Evolutionary conservation across 2,329 filamentous ascomycete genomes (phyloP), one percentile per base, ranked within the genome.

Genomic region (Alternaria ventricosa): DNA sequence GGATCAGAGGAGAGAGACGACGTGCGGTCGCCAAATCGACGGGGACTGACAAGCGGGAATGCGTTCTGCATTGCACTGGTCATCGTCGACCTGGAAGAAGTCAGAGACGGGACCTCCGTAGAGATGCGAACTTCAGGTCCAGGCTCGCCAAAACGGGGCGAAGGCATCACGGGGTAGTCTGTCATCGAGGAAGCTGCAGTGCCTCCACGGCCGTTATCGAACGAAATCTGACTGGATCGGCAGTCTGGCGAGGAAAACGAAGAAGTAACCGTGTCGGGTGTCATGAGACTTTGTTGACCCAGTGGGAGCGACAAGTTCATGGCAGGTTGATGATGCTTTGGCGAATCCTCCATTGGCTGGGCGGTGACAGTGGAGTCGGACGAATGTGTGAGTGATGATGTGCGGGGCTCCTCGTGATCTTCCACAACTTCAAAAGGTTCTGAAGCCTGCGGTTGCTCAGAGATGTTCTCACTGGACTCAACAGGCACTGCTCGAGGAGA

Each of bases 1-100:
- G 77, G 75, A 51, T 76, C 75, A n/a, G 82, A 83, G 23, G 75
- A 79, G 5, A 83, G 67, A 3, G 82, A 83, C 5, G 80, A 71
- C 4, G 79, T 81, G 43, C 78, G 79, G 33, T 82, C 77, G 46
- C 78, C 79, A 55, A 71, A 73, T 50, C 84, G 84, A 8, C 84
- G 83, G 61, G 80, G 78, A 63, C 78, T 74, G 22, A 67, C 66
- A 61, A 80, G 61, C 57, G 83, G 72, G 53, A 75, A 80, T 47
- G 85, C 85, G 36, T 82, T 82, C 71, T 90, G 92, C 69, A 92
- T 89, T 49, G 88, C 87, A 7, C 90, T 87, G 18, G 84, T 91
- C 87, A 90, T 92, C 10, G 90, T 93, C 10, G 92, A 94, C 69
- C 90, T 89, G 74, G 90, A 93, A 74, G 90, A 93, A 2, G 90